Evolutionary conservation across 1,139 yeast genomes (phyloP), one percentile per base, ranked within the genome.

Genomic region (Diutina scorzettiae): DNA sequence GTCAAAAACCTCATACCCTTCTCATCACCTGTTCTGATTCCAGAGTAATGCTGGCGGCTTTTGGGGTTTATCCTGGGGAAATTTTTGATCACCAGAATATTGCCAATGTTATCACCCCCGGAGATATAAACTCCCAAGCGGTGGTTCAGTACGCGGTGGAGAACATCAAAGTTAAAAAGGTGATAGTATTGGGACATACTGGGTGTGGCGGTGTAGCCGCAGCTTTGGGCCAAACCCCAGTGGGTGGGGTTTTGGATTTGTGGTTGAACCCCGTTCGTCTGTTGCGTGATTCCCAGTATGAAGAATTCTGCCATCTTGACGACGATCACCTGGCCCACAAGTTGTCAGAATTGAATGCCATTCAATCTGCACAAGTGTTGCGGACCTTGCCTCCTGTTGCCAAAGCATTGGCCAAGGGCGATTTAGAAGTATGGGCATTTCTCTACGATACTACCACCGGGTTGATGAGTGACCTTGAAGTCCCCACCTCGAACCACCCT

Each of bases 121-220:
- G 11, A 9, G 39, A 34, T 23, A 34, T 34, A 18, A 34, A 34
- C 24, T n/a, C 19, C 18, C 39, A 34, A 14, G 39, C 39, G 39
- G 39, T 34, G 29, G 16, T 34, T n/a, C 39, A 34, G 28, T 34
- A 34, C 14, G 39, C 39, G 21, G 39, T 34, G 39, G 39, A 12
- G 2, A 34, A 34, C 19, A 14, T 34, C 7, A 23, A 34, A 28
- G 39, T 34, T 19, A 34, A 34, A 20, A 34, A 34, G 39, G 16
- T 34, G 19, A 34, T 34, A 5, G 39, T 34, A 4, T 14, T 34
- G 19, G 39, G 39, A 4, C 39, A 34, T n/a, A 34, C 39, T 16
- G 39, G 39, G 5, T 34, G 39, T 23, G 39, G 39, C 16, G 39
- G 39, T 18, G 39, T 34, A 5, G 25, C 25, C 11, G 39, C 39